Evolutionary conservation across 2,329 filamentous ascomycete genomes (phyloP), one percentile per base, ranked within the genome.

Genomic region (Kalmusia sp.): DNA sequence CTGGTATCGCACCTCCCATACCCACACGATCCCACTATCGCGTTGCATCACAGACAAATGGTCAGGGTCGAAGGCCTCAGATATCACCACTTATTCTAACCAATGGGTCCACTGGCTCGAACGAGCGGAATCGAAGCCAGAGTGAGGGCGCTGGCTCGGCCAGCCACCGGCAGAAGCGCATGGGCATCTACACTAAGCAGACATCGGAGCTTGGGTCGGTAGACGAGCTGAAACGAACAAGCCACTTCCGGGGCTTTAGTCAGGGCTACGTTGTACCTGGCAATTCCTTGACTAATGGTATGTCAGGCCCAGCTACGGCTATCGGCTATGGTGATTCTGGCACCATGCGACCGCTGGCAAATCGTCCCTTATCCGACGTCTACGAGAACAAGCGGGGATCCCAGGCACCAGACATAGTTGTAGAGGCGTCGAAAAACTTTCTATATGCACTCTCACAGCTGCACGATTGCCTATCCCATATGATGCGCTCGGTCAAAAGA

Each of bases 11-110:
- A 24, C 91, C 93, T 2, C 90, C 90, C 0, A 90, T 96, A 54
- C 92, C 92, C 0, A 84, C 85, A 4, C 84, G 89, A 55, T 95
- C 92, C 3, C 92, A 96, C 71, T 91, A 91, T 62, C 87, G 93
- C 25, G 87, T 87, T 1, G 77, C 88, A 3, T 91, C 88, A 2
- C 87, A 47, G 33, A 17, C 44, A 19, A 82, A 61, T 78, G 62
- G 82, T 2, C 77, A 84, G 5, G 78, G 86, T 39, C 85, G 90
- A 51, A 82, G 88, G 51, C 90, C 92, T 1, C 86, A 87, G 2
- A 83, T 92, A n/a, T 86, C 90, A 74, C 91, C 84, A n/a, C 71
- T 84, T 27, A 72, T 87, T 2, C 87, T 90, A 49, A 86, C 86
- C 15, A 93, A 83, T 58, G 80, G 63, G 9, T 55, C 84, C 27